These are phyloP conservation scores for Ceratocystis cubensis DNA, from an alignment of 2,329 filamentous ascomycete species.

Conservation along the genomic window DNA sequence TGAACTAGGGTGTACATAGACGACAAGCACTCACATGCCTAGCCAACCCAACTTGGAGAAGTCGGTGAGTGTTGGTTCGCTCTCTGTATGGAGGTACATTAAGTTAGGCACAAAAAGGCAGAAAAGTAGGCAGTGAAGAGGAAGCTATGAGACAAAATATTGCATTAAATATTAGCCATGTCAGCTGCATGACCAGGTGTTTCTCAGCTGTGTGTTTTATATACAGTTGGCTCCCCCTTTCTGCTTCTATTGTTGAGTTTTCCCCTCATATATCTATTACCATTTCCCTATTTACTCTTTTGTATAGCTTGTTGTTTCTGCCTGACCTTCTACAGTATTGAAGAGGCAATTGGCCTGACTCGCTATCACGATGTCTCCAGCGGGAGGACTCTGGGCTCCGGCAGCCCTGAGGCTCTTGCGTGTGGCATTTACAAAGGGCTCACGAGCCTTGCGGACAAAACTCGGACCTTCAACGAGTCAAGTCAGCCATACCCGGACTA, in stretches of 20 bases:
- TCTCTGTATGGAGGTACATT: constrained; percentile 6
- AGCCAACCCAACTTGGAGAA: background rate
- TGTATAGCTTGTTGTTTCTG: constrained; percentile 14
- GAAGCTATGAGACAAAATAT: background rate
- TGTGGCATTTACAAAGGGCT: constrained; percentile 39
- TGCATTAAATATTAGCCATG: constrained; percentile 5
- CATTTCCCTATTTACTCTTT: constrained; percentile 6
- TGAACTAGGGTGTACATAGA: background rate
- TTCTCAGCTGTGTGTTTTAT: constrained; percentile 15
- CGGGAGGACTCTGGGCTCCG: constrained; percentile 45
- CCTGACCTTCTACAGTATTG: constrained; percentile 6
- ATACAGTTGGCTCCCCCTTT: constrained; percentile 10
- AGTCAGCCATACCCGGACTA: constrained; percentile 36
- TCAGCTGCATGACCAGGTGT: constrained; percentile 18
- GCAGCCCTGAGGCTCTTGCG: constrained; percentile 43
- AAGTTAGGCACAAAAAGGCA: constrained; percentile 11
- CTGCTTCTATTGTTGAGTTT: background rate
- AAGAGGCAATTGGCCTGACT: constrained; percentile 11
- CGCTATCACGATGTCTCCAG: constrained; percentile 39
- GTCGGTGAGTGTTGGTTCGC: constrained; percentile 16
- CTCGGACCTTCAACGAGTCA: constrained; percentile 35
- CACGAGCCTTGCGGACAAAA: constrained; percentile 40
- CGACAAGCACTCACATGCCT: constrained; percentile 13
- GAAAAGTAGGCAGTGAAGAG: background rate
- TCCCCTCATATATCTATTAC: background rate